Evolutionary conservation across 257 asterid species (phyloP).

Genomic region (Primulina eburnea): DNA sequence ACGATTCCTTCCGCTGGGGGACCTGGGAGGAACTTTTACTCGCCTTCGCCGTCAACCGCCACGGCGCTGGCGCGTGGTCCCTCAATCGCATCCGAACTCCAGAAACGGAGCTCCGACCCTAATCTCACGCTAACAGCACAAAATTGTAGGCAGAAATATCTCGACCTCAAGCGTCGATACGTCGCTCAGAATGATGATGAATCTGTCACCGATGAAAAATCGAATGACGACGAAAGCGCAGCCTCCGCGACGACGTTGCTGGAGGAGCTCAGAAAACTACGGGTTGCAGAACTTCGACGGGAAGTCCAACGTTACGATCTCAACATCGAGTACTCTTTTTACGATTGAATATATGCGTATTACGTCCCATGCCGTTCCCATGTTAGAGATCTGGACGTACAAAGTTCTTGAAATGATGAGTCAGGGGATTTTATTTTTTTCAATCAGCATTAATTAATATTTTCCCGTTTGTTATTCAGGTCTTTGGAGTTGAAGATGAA

Average conservation of each 20-base stretch:
- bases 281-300: slow-evolving; percentile 74
- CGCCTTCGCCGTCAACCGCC: slow-evolving; percentile 81
- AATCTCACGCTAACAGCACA: slow-evolving; percentile 38
- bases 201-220: slow-evolving; percentile 36
- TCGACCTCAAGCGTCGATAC: slow-evolving; percentile 56
- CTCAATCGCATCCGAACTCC: slow-evolving; percentile 64
- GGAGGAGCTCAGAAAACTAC: slow-evolving; percentile 68
- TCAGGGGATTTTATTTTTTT: slow-evolving; percentile 1
- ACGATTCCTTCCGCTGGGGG: slow-evolving; percentile 51
- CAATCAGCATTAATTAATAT: background rate
- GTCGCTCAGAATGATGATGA: slow-evolving; percentile 30
- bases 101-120: slow-evolving; percentile 47
- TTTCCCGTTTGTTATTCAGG: slow-evolving; percentile 34
- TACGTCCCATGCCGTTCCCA: background rate
- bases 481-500: slow-evolving; percentile 63
- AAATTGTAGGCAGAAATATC: slow-evolving; percentile 44
- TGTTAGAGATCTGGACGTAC: slow-evolving; percentile 38
- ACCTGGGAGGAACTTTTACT: slow-evolving; percentile 80
- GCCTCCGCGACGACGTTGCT: slow-evolving; percentile 42
- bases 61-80: slow-evolving; percentile 72
- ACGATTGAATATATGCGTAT: slow-evolving; percentile 20
- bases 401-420: slow-evolving; percentile 18
- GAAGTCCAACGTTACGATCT: slow-evolving; percentile 83
- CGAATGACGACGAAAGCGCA: slow-evolving; percentile 29
- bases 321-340: slow-evolving; percentile 65